A percentile compares a stretch with the other conserved stretches of the same genome.
phyloP scores from a whole-genome alignment of 345 rosid genomes.

The Bretschneidera sinensis region DNA sequence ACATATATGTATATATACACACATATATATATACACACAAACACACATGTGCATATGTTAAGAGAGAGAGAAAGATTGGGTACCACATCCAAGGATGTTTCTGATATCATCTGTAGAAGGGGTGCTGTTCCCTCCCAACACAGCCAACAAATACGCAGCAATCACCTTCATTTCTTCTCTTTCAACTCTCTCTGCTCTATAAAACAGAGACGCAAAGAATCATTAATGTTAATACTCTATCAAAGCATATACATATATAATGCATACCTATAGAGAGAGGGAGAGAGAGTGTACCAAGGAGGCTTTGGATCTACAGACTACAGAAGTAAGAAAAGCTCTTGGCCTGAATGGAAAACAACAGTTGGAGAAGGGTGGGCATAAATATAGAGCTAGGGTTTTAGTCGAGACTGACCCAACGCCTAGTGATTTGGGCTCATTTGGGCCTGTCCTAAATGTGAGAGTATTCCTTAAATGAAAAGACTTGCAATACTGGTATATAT shows the following conservation, averaged over 20 bases:
- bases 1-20: no score
- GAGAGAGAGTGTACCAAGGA: neutral
- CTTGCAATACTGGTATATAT: no score
- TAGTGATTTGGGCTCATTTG: no score
- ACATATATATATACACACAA: no score
- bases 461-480: no score
- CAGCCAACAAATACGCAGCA: conserved; percentile 57
- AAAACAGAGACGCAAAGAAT: neutral
- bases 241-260: neutral
- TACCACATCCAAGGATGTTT: conserved; percentile 45
- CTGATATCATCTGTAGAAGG: conserved; percentile 45
- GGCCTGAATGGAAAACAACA: neutral
- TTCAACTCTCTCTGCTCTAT: neutral
- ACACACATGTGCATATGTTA: no score
- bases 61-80: neutral
- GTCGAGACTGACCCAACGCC: no score
- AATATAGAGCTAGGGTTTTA: neutral
- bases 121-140: conserved; percentile 45
- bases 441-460: no score
- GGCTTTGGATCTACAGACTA: neutral
- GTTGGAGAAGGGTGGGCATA: neutral
- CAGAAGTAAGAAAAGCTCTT: neutral
- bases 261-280: no score
- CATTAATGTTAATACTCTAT: neutral
- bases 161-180: conserved; percentile 40